A percentile compares a stretch with the other conserved stretches of the same genome.
phyloP scores from a whole-genome alignment of 129 eudicot species.

The Daucus carota region DNA sequence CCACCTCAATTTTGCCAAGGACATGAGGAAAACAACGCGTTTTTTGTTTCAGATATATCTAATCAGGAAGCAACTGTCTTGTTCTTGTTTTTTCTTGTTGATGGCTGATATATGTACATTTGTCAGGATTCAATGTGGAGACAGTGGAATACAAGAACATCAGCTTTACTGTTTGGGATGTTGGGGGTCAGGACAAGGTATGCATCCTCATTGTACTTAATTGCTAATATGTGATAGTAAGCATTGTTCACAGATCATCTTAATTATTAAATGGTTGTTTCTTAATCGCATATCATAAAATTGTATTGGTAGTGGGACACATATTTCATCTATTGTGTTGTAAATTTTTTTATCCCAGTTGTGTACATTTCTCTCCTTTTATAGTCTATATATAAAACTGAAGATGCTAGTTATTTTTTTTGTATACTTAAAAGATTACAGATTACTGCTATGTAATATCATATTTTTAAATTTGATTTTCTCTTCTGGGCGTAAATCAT shows the following conservation, averaged over 20 bases:
- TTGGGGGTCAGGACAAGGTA: constrained; percentile 31
- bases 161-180: constrained; percentile 29
- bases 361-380: not conserved
- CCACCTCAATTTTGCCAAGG: not conserved
- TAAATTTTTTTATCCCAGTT: not conserved
- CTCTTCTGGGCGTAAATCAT: too few relatives aligned
- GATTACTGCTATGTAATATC: too few relatives aligned
- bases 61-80: not conserved
- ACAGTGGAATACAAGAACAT: constrained; percentile 20
- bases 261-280: not conserved
- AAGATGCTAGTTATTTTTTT: not conserved
- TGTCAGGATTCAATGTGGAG: constrained; percentile 17
- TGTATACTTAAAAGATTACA: too few relatives aligned
- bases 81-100: not conserved
- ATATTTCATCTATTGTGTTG: not conserved
- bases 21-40: not conserved
- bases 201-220: not conserved
- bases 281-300: not conserved
- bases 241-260: not conserved
- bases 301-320: not conserved
- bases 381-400: not conserved
- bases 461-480: too few relatives aligned
- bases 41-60: not conserved
- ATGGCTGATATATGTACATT: not conserved
- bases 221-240: not conserved